Percentiles rank a stretch among this genome's conserved stretches.
Conservation (phyloP, 257 asterid genomes). For the Solanum gracilifrons region DNA sequence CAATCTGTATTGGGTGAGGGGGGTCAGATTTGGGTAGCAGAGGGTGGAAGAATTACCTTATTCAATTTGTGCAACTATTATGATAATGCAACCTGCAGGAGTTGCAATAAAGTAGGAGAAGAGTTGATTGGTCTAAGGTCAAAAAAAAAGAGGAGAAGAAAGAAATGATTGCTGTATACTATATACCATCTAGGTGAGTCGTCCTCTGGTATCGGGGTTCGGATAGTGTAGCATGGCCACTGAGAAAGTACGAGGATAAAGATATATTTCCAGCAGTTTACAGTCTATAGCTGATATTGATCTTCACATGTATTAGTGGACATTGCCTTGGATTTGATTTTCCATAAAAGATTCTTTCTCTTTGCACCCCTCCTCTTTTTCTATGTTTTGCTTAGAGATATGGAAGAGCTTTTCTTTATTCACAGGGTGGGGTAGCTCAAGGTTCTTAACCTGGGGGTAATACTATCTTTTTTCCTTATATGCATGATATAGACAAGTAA, state of each 20-base stretch:
- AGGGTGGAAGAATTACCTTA: background rate
- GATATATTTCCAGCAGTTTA: background rate
- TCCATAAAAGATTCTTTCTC: background rate
- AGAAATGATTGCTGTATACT: background rate
- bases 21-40: background rate
- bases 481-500: background rate
- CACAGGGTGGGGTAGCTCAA: background rate
- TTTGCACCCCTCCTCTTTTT: background rate
- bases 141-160: background rate
- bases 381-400: background rate
- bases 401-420: background rate
- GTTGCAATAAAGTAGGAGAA: background rate
- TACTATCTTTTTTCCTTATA: background rate
- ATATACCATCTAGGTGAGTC: background rate
- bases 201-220: background rate
- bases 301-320: background rate
- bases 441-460: background rate
- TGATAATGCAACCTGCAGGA: background rate
- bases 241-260: background rate
- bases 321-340: background rate
- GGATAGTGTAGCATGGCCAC: background rate
- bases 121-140: background rate
- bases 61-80: background rate
- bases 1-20: background rate
- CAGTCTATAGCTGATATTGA: background rate